Base-by-base conservation (phyloP, 169 alveolate genomes). In the Cyclospora cayetanensis region DNA sequence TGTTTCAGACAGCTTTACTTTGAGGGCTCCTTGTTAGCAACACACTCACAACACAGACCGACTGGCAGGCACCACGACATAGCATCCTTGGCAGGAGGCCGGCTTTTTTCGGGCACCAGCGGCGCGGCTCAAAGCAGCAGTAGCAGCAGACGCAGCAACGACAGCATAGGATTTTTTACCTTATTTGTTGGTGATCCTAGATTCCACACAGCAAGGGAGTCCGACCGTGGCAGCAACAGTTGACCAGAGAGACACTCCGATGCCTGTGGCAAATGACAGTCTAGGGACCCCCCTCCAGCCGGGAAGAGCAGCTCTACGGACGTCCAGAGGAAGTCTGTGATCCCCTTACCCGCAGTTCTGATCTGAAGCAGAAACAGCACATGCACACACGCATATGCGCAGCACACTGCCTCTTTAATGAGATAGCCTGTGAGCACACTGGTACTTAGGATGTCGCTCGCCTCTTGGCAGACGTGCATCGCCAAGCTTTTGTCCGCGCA, bases 141-240 rank as follows among this genome's bases (percentile, higher is more conserved):
- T 66, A 76, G 66, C 39, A 9, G 66, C 63, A 42, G 15, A 60
- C 25, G 20, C 7, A 46, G 87, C 39, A 76, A 72, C 31, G 27
- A 60, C 35, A 20, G 22, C 22, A 25, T 27, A 25, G 1, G 50
- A n/a, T 39, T 7, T 11, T 4, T 0, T 12, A 70, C 83, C 83
- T 70, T 25, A 22, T 29, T 4, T 4, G 4, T 35, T 7, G 42
- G 43, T 35, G 2, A 50, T 34, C n/a, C n/a, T 31, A 35, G 4
- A 20, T 50, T 50, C 83, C 83, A 70, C 12, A 70, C 83, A 0
- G 83, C 83, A 12, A 70, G n/a, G 15, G 55, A 70, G 29, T 70
- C 83, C 25, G 83, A 70, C 0, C 53, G 50, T 20, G 83, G 83
- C 83, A 35, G 83, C 83, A 70, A 53, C 83, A 70, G 83, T 53